Evolutionary conservation across 805 yeast genomes (phyloP).

Genomic region (Cyberlindnera maclurae): DNA sequence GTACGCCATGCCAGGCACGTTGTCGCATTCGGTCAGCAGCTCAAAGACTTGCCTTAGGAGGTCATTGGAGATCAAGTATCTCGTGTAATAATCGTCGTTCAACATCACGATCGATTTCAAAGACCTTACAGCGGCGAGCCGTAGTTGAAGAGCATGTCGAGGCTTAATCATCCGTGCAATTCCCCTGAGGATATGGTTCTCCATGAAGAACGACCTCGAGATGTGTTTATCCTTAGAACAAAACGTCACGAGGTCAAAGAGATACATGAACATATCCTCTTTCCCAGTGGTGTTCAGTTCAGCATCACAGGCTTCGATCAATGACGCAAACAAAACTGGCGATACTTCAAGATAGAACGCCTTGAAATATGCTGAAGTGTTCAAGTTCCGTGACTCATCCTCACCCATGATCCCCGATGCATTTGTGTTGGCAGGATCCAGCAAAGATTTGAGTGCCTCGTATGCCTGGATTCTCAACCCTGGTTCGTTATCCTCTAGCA

Average conservation of each 20-base stretch:
- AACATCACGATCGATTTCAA: slow-evolving; percentile 53
- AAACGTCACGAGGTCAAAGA: slow-evolving; percentile 67
- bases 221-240: slow-evolving; percentile 47
- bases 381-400: slow-evolving; percentile 22
- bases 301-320: slow-evolving; percentile 26
- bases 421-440: slow-evolving; percentile 40
- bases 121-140: slow-evolving; percentile 64
- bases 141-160: slow-evolving; percentile 37
- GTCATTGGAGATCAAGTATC: slow-evolving; percentile 49
- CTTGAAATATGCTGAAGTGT: slow-evolving; percentile 40
- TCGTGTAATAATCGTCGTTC: slow-evolving; percentile 55
- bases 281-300: slow-evolving; percentile 20
- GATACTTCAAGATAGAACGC: slow-evolving; percentile 62
- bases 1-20: slow-evolving; percentile 55
- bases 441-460: slow-evolving; percentile 70
- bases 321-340: slow-evolving; percentile 43
- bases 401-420: slow-evolving; percentile 16
- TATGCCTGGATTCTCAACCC: slow-evolving; percentile 77
- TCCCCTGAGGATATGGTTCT: slow-evolving; percentile 50
- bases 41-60: slow-evolving; percentile 43
- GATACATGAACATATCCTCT: slow-evolving; percentile 41
- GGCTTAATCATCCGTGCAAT: slow-evolving; percentile 41
- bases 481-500: slow-evolving; percentile 55
- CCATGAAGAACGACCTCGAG: slow-evolving; percentile 58
- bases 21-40: slow-evolving; percentile 40